Conservation (phyloP, 73 alveolate species). For the Stentor roeselii region DNA sequence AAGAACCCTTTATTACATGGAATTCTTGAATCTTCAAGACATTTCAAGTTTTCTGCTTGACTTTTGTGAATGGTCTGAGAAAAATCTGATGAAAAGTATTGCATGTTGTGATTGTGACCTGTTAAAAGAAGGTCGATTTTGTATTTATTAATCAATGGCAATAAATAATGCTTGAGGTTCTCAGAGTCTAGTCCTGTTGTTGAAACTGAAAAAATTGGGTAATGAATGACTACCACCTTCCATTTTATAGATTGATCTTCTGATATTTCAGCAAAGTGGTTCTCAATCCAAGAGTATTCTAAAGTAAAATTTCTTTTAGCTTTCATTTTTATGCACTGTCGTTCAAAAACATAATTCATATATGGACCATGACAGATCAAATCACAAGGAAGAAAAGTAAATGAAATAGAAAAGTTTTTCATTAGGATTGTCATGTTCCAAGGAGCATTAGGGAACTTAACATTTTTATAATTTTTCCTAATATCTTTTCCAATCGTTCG, state of each 20-base stretch:
- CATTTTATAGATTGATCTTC: neutral
- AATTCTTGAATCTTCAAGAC: neutral
- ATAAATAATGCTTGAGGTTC: neutral
- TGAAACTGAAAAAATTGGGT: constrained; percentile 10
- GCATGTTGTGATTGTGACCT: constrained; percentile 14
- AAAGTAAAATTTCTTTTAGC: neutral
- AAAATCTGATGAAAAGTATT: neutral
- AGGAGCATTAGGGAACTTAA: neutral
- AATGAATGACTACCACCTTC: neutral
- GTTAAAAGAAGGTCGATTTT: neutral
- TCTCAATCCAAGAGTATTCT: constrained; percentile 3
- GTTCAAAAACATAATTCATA: neutral
- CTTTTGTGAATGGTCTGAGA: neutral
- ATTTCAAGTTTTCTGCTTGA: neutral
- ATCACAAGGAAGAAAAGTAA: neutral
- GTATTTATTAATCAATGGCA: neutral
- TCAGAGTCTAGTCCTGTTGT: neutral
- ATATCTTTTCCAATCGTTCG: neutral
- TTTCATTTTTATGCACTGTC: neutral
- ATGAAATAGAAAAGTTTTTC: neutral
- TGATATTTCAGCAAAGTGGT: neutral
- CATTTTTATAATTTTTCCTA: neutral
- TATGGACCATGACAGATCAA: neutral
- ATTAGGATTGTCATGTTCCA: neutral
- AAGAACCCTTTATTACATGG: neutral